Evolutionary conservation across 345 rosid species (phyloP), one percentile per base, ranked within the genome.

Genomic region (Boechera retrofracta): DNA sequence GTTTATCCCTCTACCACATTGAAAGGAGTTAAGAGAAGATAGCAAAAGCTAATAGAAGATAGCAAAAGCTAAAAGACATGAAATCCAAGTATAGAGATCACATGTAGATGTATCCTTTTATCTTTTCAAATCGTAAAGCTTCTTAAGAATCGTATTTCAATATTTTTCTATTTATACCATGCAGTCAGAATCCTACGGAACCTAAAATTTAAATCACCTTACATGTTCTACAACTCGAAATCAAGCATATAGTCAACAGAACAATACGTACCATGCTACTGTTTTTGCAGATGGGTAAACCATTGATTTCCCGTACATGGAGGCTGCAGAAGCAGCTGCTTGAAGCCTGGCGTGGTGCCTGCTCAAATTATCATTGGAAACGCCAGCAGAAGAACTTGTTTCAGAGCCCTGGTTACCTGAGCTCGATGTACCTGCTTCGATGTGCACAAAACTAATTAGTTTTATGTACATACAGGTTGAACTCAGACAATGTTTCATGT

Each of bases 301-400:
- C 77, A 84, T 89, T 36, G 98, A 95, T 64, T 85, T 95, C 78
- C 87, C 96, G 63, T 92, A 95, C 78, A 91, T 63, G 60, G 99
- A 70, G 7, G 98, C 97, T 1, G 99, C 98, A n/a, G 94, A 81
- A 0, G 91, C 92, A 47, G 97, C 95, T 74, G 98, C 99, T 85
- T 82, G 97, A 51, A 92, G 88, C 83, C 98, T 89, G 68, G 87
- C 91, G 70, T 89, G 88, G 82, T 89, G 97, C 73, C 68, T 76
- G 69, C 89, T 87, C 78, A 87, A 65, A 78, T 68, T 79, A 75
- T 83, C 84, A 75, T 64, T 77, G 38, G 80, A 64, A 64, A 18
- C 67, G 31, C 69, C 74, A 79, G 64, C 44, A 61, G 76, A 80
- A 61, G 96, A 81, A 78, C 83, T 83, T 58, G 73, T 26, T 59